Percentiles rank a stretch among this genome's conserved stretches.
These are phyloP conservation scores for Termitomyces sp. DNA, from an alignment of 768 basidiomycete species.

Conservation along the genomic window DNA sequence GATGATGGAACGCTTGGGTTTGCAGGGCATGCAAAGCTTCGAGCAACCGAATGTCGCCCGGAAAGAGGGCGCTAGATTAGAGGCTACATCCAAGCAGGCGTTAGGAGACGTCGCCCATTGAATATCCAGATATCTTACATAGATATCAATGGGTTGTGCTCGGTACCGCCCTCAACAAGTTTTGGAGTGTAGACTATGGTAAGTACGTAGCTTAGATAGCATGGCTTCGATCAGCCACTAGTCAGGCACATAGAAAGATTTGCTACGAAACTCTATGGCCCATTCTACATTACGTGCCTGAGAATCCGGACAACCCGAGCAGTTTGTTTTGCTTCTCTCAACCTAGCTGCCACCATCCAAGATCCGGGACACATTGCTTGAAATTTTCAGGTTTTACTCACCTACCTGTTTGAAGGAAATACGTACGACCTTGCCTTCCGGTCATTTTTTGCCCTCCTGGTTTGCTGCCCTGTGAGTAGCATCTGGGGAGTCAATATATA, in stretches of 20 bases:
- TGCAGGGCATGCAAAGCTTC: slow-evolving; percentile 89
- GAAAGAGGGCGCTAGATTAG: slow-evolving; percentile 39
- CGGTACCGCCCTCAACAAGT: slow-evolving; percentile 10
- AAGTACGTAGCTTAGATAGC: background rate
- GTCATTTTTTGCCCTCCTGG: slow-evolving; percentile 10
- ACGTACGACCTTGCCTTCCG: slow-evolving; percentile 1
- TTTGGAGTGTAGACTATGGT: background rate
- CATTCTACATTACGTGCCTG: slow-evolving; percentile 8
- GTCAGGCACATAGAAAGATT: slow-evolving; percentile 1
- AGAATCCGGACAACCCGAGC: slow-evolving; percentile 6
- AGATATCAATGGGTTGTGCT: slow-evolving; percentile 6
- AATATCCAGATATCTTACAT: background rate
- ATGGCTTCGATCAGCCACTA: background rate
- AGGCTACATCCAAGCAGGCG: slow-evolving; percentile 5
- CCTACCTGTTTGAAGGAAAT: background rate
- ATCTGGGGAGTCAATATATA: background rate
- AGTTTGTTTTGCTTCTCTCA: slow-evolving; percentile 7
- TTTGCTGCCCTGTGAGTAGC: slow-evolving; percentile 16
- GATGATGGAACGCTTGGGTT: slow-evolving; percentile 91
- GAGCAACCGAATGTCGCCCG: slow-evolving; percentile 59
- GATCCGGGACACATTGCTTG: background rate
- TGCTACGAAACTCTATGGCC: slow-evolving; percentile 1
- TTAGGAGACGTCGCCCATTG: background rate
- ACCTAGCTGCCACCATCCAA: background rate
- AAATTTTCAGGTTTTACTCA: background rate